Conservation (phyloP, 2,329 filamentous ascomycete species). For the Epichloe glyceriae region DNA sequence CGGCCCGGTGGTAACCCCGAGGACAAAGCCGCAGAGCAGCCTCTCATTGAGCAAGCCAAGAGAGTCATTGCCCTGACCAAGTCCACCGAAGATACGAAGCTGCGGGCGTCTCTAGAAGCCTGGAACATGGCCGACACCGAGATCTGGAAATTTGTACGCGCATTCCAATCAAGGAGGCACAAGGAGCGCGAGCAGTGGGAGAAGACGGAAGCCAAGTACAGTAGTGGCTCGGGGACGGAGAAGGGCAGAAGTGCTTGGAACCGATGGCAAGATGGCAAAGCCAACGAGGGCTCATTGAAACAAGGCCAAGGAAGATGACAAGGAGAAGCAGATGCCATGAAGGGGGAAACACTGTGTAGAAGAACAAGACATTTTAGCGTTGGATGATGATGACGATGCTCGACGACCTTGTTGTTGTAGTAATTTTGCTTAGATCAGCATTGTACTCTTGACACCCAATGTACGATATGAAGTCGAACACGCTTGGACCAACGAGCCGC, state of each 20-base stretch:
- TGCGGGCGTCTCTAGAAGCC: conserved; percentile 46
- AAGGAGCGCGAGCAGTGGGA: conserved; percentile 58
- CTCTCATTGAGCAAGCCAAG: conserved; percentile 34
- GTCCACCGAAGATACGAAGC: conserved; percentile 27
- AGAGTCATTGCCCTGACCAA: conserved; percentile 38
- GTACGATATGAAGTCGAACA: too few species aligned
- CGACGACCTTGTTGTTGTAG: background rate
- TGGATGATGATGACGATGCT: background rate
- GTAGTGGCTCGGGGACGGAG: conserved; percentile 45
- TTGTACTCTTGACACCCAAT: too few species aligned
- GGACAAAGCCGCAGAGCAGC: conserved; percentile 40
- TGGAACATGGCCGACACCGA: conserved; percentile 65
- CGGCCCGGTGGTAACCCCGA: conserved; percentile 39
- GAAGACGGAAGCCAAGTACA: conserved; percentile 52
- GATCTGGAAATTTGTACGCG: conserved; percentile 61
- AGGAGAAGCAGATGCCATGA: background rate
- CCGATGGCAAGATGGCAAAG: conserved; percentile 23
- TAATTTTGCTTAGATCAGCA: background rate
- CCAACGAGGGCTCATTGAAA: background rate
- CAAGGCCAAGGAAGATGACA: background rate
- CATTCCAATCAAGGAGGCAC: conserved; percentile 48
- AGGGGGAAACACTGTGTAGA: background rate
- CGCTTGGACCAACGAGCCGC: too few species aligned
- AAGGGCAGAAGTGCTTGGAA: conserved; percentile 24
- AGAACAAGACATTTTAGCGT: background rate